phyloP scores from a whole-genome alignment of 106 monocot genomes.

The Allium cepa region DNA sequence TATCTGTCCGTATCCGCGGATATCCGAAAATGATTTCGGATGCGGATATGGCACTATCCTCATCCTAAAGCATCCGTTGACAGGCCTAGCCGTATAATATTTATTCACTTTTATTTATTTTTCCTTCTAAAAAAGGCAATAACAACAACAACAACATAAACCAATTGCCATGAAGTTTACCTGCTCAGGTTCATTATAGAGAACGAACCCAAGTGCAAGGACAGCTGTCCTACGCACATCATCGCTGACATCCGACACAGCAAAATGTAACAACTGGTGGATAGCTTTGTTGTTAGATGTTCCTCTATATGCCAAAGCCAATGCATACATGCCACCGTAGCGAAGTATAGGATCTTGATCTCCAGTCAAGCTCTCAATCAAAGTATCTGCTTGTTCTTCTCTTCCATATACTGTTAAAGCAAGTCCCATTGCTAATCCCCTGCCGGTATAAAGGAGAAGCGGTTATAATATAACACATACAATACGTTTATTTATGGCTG shows the following conservation, averaged over 20 bases:
- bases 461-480: too few relatives aligned
- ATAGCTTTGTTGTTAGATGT: slow-evolving; percentile 99
- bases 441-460: slow-evolving; percentile 3
- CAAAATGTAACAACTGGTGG: slow-evolving; percentile 97
- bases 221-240: slow-evolving; percentile 98
- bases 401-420: slow-evolving; percentile 97
- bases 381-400: slow-evolving; percentile 93
- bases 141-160: too few relatives aligned
- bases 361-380: slow-evolving; percentile 97
- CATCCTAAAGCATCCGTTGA: too few relatives aligned
- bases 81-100: too few relatives aligned
- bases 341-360: slow-evolving; percentile 99
- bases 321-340: slow-evolving; percentile 98
- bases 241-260: slow-evolving; percentile 99
- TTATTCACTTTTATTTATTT: too few relatives aligned
- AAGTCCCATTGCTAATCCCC: slow-evolving; percentile 78
- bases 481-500: too few relatives aligned
- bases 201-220: slow-evolving; percentile 91
- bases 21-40: too few relatives aligned
- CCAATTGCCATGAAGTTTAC: slow-evolving; percentile 21
- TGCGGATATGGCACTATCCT: too few relatives aligned
- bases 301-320: slow-evolving; percentile 92
- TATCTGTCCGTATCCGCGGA: too few relatives aligned
- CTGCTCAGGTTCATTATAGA: slow-evolving; percentile 95
- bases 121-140: too few relatives aligned